Percentiles rank a stretch among this genome's conserved stretches.
Evolutionary conservation across 2,329 filamentous ascomycete genomes (phyloP).

Genomic region (Aureobasidium sp.): DNA sequence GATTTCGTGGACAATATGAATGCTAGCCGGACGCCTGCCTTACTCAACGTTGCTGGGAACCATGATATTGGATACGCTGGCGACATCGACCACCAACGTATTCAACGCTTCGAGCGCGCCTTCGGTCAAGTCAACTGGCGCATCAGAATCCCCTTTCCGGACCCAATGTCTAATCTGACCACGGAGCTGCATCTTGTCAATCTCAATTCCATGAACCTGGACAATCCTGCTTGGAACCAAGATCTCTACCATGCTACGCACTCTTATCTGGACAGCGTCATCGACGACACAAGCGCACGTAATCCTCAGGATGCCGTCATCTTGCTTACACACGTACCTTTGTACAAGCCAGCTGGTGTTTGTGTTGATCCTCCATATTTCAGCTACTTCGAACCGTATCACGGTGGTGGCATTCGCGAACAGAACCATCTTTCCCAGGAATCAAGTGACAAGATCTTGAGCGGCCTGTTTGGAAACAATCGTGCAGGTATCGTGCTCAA

Average conservation of each 20-base stretch:
- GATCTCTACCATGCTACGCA: conserved; percentile 82
- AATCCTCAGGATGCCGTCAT: conserved; percentile 72
- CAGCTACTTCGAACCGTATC: conserved; percentile 73
- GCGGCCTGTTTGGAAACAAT: conserved; percentile 76
- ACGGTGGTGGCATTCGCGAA: conserved; percentile 79
- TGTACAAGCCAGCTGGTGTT: conserved; percentile 84
- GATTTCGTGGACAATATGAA: conserved; percentile 1
- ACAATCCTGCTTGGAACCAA: conserved; percentile 76
- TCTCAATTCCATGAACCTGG: conserved; percentile 94
- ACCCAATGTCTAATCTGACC: conserved; percentile 61
- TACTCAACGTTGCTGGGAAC: conserved; percentile 95
- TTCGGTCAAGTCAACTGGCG: conserved; percentile 91
- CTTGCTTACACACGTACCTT: conserved; percentile 90
- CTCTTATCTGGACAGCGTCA: conserved; percentile 32
- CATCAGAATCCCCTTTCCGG: neutral
- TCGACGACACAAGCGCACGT: neutral
- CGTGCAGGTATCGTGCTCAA: conserved; percentile 81
- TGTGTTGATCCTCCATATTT: conserved; percentile 91
- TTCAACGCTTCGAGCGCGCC: conserved; percentile 82
- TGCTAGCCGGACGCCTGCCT: conserved; percentile 27
- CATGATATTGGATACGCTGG: conserved; percentile 98
- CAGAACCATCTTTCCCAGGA: conserved; percentile 89
- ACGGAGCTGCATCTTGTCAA: conserved; percentile 78
- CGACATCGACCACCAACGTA: conserved; percentile 79
- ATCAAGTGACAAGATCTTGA: conserved; percentile 75